phyloP scores from a whole-genome alignment of 1,284 basidiomycete genomes.

The Ganoderma lingzhi region DNA sequence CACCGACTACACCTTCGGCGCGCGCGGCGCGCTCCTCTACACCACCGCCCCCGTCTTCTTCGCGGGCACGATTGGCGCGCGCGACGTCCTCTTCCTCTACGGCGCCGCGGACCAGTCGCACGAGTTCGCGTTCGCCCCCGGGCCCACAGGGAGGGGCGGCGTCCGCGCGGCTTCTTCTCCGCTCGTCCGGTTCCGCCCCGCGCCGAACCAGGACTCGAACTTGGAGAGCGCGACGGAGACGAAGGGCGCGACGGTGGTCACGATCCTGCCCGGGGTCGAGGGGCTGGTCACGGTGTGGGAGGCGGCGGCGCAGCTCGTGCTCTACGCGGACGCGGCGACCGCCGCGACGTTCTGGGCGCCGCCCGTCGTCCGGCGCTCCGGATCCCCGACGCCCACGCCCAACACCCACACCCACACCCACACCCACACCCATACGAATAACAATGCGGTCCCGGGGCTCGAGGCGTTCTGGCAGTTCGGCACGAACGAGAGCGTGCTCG shows the following conservation, averaged over 20 bases:
- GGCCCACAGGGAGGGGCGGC: constrained; percentile 48
- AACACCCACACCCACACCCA: too few relatives aligned
- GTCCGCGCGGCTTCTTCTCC: constrained; percentile 35
- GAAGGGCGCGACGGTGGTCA: constrained; percentile 46
- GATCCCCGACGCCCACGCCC: not conserved
- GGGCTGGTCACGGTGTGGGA: constrained; percentile 72
- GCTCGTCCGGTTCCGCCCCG: constrained; percentile 27
- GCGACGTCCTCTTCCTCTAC: constrained; percentile 76
- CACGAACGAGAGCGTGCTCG: constrained; percentile 56
- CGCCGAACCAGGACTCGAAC: not conserved
- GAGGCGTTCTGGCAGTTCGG: constrained; percentile 60
- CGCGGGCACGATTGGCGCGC: constrained; percentile 68
- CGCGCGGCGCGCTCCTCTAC: constrained; percentile 58
- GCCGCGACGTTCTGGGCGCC: constrained; percentile 68
- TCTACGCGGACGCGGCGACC: constrained; percentile 70
- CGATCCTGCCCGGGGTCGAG: constrained; percentile 57
- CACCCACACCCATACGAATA: too few relatives aligned
- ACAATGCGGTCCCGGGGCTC: too few relatives aligned
- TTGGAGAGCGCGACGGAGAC: too few relatives aligned
- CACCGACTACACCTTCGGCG: constrained; percentile 72
- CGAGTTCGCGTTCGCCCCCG: constrained; percentile 61
- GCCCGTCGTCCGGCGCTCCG: too few relatives aligned
- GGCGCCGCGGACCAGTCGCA: constrained; percentile 67
- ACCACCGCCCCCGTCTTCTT: constrained; percentile 76
- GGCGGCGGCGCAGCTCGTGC: constrained; percentile 67